Percentiles rank a stretch among this genome's conserved stretches.
Conservation (phyloP, 2,329 filamentous ascomycete species). For the Arthroderma sp. region DNA sequence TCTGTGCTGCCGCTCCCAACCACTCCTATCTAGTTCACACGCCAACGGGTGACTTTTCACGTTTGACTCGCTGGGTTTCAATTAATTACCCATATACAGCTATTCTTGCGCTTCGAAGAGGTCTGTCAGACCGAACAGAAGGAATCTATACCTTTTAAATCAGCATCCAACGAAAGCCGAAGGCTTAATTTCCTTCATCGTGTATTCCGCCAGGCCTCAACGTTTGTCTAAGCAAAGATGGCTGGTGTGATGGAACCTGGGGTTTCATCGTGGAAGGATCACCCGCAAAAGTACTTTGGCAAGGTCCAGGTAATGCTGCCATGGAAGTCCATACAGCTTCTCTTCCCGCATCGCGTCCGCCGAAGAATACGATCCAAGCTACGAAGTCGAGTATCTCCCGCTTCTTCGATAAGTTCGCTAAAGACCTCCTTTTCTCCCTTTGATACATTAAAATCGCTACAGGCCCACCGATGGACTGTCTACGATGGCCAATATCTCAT, state of each 20-base stretch:
- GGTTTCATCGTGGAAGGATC: slow-evolving; percentile 35
- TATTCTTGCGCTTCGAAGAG: neutral
- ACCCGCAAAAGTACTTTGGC: slow-evolving; percentile 29
- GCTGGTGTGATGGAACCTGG: slow-evolving; percentile 20
- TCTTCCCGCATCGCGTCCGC: slow-evolving; percentile 51
- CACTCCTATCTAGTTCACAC: neutral
- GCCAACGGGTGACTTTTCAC: neutral
- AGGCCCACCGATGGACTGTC: slow-evolving; percentile 63
- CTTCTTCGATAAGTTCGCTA: slow-evolving; percentile 60
- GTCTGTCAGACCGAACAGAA: neutral
- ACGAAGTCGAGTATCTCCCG: slow-evolving; percentile 51
- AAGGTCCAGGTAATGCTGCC: slow-evolving; percentile 34
- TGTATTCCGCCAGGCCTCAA: neutral
- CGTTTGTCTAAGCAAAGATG: neutral
- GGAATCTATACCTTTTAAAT: neutral
- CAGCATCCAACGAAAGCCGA: neutral
- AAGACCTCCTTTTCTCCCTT: slow-evolving; percentile 70
- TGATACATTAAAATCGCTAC: slow-evolving; percentile 63
- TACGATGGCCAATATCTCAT: slow-evolving; percentile 79
- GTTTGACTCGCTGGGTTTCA: neutral
- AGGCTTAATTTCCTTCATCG: neutral
- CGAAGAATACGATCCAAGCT: slow-evolving; percentile 56
- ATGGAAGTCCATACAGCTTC: slow-evolving; percentile 37
- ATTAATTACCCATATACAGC: neutral
- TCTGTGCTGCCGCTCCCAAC: neutral